Conservation (phyloP, 305 asterid species). For the Solanum chacoense region DNA sequence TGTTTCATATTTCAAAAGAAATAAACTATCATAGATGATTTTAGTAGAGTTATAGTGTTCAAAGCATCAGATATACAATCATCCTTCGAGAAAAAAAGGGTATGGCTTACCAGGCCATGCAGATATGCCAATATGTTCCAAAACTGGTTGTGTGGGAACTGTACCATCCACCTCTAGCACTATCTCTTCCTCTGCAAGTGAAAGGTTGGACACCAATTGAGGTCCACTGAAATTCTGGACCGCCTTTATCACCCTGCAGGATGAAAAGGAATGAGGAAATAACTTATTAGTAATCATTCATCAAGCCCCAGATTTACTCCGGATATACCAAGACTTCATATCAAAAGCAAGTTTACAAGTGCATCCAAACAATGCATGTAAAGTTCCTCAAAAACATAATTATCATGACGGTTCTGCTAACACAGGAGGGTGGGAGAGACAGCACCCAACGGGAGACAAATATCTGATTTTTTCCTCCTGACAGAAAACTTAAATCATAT, state of each 20-base stretch:
- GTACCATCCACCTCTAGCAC: constrained; percentile 71
- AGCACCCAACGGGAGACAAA: background rate
- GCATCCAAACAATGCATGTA: background rate
- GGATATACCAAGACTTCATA: background rate
- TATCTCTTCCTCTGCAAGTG: constrained; percentile 76
- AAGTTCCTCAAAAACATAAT: background rate
- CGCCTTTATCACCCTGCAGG: constrained; percentile 61
- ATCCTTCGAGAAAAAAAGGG: constrained; percentile 3
- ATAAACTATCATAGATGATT: background rate
- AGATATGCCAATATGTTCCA: constrained; percentile 84
- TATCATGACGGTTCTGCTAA: background rate
- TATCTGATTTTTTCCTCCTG: background rate
- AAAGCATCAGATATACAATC: background rate
- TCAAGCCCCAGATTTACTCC: background rate
- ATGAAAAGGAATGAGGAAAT: background rate
- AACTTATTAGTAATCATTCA: background rate
- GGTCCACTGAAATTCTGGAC: constrained; percentile 54
- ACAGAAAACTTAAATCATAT: background rate
- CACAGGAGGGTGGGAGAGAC: background rate
- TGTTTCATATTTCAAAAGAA: background rate
- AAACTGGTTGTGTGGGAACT: constrained; percentile 77
- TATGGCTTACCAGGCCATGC: constrained; percentile 85
- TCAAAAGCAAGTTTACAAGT: background rate
- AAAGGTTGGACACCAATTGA: constrained; percentile 50
- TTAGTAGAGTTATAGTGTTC: background rate